phyloP scores from a whole-genome alignment of 768 basidiomycete species.

The Rhodotorula taiwanensis region DNA sequence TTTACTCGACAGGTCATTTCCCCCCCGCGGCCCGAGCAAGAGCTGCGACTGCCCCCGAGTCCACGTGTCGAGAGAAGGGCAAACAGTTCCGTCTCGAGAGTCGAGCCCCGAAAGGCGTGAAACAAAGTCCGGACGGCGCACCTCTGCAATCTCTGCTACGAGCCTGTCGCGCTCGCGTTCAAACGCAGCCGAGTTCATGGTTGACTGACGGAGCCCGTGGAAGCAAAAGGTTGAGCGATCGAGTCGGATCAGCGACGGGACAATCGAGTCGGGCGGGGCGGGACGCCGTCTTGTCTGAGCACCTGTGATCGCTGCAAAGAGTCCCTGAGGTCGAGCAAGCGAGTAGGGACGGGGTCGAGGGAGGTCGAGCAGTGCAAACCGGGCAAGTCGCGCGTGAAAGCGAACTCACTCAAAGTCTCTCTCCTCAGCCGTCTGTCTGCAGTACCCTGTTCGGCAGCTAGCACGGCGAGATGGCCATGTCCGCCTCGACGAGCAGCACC shows the following conservation, averaged over 20 bases:
- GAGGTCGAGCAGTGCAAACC: too few relatives aligned
- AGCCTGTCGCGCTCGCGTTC: slow-evolving; percentile 29
- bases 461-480: background rate
- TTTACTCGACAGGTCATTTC: background rate
- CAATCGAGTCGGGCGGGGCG: too few relatives aligned
- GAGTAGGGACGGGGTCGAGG: too few relatives aligned
- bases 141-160: slow-evolving; percentile 35
- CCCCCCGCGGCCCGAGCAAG: background rate
- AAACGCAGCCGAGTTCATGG: slow-evolving; percentile 22
- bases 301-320: too few relatives aligned
- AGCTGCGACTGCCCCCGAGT: too few relatives aligned
- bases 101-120: too few relatives aligned
- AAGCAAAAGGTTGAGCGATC: background rate
- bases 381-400: background rate
- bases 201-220: too few relatives aligned
- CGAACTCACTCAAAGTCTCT: background rate
- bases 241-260: background rate
- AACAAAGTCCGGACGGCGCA: background rate
- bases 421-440: too few relatives aligned
- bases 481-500: background rate
- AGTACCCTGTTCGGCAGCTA: too few relatives aligned
- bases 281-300: too few relatives aligned
- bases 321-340: too few relatives aligned
- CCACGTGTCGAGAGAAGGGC: background rate
- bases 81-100: background rate